Base-by-base conservation (phyloP, 2,329 filamentous ascomycete species). In the Aspergillus sp. region DNA sequence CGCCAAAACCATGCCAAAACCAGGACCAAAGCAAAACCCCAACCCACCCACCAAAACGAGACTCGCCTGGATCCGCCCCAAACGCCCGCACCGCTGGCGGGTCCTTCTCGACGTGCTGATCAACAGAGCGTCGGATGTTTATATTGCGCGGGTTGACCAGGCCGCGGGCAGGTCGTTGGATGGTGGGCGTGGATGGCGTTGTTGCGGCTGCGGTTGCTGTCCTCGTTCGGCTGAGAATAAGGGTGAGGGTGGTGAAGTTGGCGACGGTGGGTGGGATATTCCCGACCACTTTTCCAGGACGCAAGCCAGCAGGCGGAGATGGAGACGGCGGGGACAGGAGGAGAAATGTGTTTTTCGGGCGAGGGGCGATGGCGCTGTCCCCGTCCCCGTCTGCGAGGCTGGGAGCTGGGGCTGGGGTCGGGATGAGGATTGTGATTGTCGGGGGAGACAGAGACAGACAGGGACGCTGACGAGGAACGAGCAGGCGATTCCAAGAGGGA, bases 111-210 rank as follows among this genome's bases (percentile, higher is more conserved):
- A 67, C 29, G 45, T 65, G 32, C 26, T 64, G 11, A 54, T 40
- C 5, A 55, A 54, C 22, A 58, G 52, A 34, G 63, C 62, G 1
- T 61, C 63, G 8, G 63, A 66, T 43, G 58, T 66, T 4, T 64
- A 58, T 22, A 45, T 66, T n/a, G 55, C 50, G 5, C 40, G 31
- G 10, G 45, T 56, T 26, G 32, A 37, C 7, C 15, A 42, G 12
- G 10, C 22, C 8, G 20, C 38, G 24, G 19, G 19, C 12, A 25
- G 13, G 13, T 11, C 35, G n/a, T n/a, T n/a, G n/a, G n/a, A n/a
- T n/a, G n/a, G n/a, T n/a, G n/a, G n/a, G n/a, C n/a, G n/a, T n/a
- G n/a, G n/a, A n/a, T n/a, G n/a, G n/a, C n/a, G n/a, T n/a, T n/a
- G n/a, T n/a, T n/a, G n/a, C n/a, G n/a, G n/a, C n/a, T n/a, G n/a